Conservation (phyloP, 2,329 filamentous ascomycete genomes). For the Fusarium subglutinans region DNA sequence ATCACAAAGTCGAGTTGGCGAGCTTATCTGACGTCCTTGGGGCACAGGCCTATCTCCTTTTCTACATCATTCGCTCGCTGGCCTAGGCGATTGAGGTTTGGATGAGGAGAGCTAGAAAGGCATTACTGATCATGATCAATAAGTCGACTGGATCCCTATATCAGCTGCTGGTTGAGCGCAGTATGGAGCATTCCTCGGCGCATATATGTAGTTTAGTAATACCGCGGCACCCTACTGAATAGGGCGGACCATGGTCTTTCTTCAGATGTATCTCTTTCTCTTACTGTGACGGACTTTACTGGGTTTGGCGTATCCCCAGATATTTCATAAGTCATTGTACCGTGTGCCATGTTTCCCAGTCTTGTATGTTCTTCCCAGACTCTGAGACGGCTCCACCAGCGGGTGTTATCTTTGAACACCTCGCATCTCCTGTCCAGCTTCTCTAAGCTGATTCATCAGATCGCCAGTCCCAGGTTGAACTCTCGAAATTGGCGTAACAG, state of each 20-base stretch:
- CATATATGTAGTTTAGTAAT: conserved; percentile 25
- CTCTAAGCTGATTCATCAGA: conserved; percentile 22
- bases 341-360: background rate
- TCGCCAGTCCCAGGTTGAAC: conserved; percentile 59
- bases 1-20: conserved; percentile 88
- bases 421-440: background rate
- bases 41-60: conserved; percentile 89
- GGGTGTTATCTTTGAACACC: background rate
- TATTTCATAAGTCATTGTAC: background rate
- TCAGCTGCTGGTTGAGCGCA: conserved; percentile 8
- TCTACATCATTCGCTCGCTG: conserved; percentile 78
- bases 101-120: background rate
- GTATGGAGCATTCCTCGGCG: conserved; percentile 36
- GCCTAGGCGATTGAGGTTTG: conserved; percentile 47
- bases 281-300: background rate
- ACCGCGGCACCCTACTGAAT: background rate
- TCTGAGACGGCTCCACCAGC: background rate
- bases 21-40: conserved; percentile 85
- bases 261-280: background rate
- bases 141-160: background rate
- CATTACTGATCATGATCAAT: conserved; percentile 19
- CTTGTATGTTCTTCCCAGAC: background rate
- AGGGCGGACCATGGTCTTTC: background rate
- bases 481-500: conserved; percentile 82
- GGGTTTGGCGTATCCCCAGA: background rate